Evolutionary conservation across 345 rosid genomes (phyloP).

Genomic region (Camelina sativa): DNA sequence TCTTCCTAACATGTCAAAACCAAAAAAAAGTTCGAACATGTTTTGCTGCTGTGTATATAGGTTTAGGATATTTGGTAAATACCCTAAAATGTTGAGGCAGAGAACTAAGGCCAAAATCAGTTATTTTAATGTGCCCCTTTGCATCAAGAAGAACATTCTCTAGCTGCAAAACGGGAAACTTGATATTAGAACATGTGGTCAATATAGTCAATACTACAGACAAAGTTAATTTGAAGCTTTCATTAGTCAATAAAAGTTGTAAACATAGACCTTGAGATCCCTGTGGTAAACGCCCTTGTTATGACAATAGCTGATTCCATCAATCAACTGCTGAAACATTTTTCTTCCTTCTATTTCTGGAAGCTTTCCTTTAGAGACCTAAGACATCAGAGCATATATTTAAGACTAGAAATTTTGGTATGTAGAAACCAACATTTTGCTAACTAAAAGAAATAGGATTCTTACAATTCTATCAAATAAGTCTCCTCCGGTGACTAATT

Average conservation of each 20-base stretch:
- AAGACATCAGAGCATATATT: background rate
- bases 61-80: constrained; percentile 22
- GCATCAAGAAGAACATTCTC: constrained; percentile 88
- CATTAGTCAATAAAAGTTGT: constrained; percentile 2
- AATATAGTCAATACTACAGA: background rate
- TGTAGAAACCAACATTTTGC: background rate
- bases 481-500: constrained; percentile 85
- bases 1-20: constrained; percentile 56
- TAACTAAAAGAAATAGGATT: background rate
- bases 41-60: constrained; percentile 41
- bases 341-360: constrained; percentile 71
- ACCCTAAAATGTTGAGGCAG: constrained; percentile 87
- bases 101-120: constrained; percentile 97
- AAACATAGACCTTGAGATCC: constrained; percentile 77
- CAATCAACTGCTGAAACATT: constrained; percentile 88
- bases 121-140: constrained; percentile 76
- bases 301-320: constrained; percentile 86
- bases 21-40: background rate
- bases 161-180: constrained; percentile 53
- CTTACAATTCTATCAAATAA: constrained; percentile 83
- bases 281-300: constrained; percentile 80
- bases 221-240: constrained; percentile 11
- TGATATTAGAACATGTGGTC: constrained; percentile 29
- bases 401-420: background rate
- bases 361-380: constrained; percentile 75